Conservation (phyloP, 1,284 basidiomycete species). For the Lignosus rhinocerotis region DNA sequence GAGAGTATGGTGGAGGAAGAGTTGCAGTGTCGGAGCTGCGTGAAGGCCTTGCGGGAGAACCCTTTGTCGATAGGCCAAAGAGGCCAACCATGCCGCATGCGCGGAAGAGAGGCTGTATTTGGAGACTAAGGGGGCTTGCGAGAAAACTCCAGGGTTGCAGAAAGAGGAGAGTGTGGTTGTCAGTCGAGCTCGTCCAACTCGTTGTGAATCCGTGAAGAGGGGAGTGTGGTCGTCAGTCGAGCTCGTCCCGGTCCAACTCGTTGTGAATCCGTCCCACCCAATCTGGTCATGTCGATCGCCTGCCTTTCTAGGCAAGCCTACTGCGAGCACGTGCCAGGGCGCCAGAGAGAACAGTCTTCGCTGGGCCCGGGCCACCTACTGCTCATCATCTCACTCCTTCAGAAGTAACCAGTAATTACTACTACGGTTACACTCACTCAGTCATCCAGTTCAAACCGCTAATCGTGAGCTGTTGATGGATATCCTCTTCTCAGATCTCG, state of each 20-base stretch:
- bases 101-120: constrained; percentile 14
- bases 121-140: constrained; percentile 12
- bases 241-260: constrained; percentile 14
- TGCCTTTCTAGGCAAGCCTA: constrained; percentile 2
- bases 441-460: too few relatives aligned
- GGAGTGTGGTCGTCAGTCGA: constrained; percentile 10
- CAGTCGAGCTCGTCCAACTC: constrained; percentile 14
- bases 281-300: neutral
- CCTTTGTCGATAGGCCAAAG: constrained; percentile 36
- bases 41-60: constrained; percentile 25
- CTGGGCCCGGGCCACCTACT: too few relatives aligned
- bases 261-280: constrained; percentile 5
- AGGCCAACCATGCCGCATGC: constrained; percentile 40
- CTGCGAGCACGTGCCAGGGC: neutral
- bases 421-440: too few relatives aligned
- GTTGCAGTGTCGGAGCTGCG: constrained; percentile 24
- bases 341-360: neutral
- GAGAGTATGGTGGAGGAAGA: constrained; percentile 44
- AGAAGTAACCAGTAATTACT: too few relatives aligned
- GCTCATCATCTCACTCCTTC: too few relatives aligned
- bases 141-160: constrained; percentile 19
- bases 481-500: too few relatives aligned
- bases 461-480: too few relatives aligned
- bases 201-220: constrained; percentile 1
- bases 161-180: constrained; percentile 6